phyloP scores from a whole-genome alignment of 108 stramenopile genomes.

The Fragilaria radians region DNA sequence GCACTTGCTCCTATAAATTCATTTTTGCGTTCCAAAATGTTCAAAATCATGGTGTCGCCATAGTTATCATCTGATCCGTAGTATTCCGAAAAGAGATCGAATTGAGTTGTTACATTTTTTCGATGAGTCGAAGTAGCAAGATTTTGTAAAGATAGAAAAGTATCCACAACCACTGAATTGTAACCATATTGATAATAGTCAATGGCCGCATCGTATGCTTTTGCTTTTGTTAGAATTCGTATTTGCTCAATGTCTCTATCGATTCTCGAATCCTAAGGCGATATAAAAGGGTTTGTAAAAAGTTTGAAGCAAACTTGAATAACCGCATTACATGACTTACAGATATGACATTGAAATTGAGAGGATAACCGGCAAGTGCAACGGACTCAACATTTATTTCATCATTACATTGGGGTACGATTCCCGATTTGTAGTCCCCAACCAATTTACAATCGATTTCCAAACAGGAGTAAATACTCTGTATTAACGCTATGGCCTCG shows the following conservation, averaged over 20 bases:
- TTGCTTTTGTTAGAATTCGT: constrained; percentile 25
- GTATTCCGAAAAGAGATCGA: not conserved
- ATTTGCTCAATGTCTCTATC: constrained; percentile 53
- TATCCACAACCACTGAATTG: constrained; percentile 14
- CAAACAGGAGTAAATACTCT: constrained; percentile 39
- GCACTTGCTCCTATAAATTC: constrained; percentile 14
- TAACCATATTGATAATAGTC: constrained; percentile 51
- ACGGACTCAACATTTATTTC: not conserved
- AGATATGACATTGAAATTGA: constrained; percentile 2
- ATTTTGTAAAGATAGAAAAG: constrained; percentile 15
- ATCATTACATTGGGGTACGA: constrained; percentile 25
- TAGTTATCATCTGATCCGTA: constrained; percentile 11
- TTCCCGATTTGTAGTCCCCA: constrained; percentile 37
- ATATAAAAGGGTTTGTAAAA: not conserved
- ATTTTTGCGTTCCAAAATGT: constrained; percentile 11
- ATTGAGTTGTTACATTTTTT: constrained; percentile 3
- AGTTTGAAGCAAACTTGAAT: not conserved
- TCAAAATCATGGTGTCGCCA: constrained; percentile 22
- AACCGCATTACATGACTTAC: constrained; percentile 1
- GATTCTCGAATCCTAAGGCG: constrained; percentile 5
- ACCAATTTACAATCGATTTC: constrained; percentile 40
- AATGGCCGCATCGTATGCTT: constrained; percentile 27
- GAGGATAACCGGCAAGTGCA: constrained; percentile 14
- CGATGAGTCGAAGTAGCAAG: constrained; percentile 22
- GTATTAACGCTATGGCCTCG: constrained; percentile 22